Conservation (phyloP, 768 basidiomycete genomes). For the Trametes maxima region DNA sequence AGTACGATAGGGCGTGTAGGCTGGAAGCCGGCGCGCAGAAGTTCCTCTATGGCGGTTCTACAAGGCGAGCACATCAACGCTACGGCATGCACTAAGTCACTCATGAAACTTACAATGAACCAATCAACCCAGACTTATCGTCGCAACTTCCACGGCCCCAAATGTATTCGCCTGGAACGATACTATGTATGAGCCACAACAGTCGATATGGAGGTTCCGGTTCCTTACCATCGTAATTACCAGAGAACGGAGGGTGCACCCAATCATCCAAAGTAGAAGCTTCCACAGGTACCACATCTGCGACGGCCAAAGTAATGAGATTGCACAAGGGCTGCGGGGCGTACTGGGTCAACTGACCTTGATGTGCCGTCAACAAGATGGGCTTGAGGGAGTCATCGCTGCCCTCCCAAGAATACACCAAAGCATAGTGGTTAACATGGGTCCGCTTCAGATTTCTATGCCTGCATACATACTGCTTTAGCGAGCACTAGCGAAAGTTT, state of each 20-base stretch:
- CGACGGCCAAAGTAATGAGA: background rate
- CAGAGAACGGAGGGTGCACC: conserved; percentile 61
- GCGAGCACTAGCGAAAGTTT: background rate
- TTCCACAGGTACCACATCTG: conserved; percentile 67
- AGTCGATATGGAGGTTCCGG: conserved; percentile 24
- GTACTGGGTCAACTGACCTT: conserved; percentile 44
- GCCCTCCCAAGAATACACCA: conserved; percentile 76
- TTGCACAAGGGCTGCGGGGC: background rate
- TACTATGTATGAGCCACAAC: background rate
- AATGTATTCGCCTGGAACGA: conserved; percentile 51
- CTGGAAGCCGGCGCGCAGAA: conserved; percentile 47
- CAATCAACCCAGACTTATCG: conserved; percentile 75
- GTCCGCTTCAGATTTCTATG: conserved; percentile 61
- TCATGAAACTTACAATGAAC: conserved; percentile 49
- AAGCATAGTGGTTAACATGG: conserved; percentile 75
- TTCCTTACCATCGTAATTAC: conserved; percentile 51
- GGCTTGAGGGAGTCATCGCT: conserved; percentile 65
- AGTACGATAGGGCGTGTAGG: conserved; percentile 46
- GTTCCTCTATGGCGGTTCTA: conserved; percentile 47
- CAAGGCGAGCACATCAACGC: background rate
- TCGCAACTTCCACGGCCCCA: conserved; percentile 80
- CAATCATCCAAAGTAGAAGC: conserved; percentile 51
- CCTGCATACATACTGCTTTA: conserved; percentile 35
- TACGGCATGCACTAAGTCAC: background rate
- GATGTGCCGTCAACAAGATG: conserved; percentile 66